A percentile compares a stretch with the other conserved stretches of the same genome.
These are phyloP conservation scores for Kockovaella imperatae DNA, from an alignment of 768 basidiomycete species.

Conservation along the genomic window DNA sequence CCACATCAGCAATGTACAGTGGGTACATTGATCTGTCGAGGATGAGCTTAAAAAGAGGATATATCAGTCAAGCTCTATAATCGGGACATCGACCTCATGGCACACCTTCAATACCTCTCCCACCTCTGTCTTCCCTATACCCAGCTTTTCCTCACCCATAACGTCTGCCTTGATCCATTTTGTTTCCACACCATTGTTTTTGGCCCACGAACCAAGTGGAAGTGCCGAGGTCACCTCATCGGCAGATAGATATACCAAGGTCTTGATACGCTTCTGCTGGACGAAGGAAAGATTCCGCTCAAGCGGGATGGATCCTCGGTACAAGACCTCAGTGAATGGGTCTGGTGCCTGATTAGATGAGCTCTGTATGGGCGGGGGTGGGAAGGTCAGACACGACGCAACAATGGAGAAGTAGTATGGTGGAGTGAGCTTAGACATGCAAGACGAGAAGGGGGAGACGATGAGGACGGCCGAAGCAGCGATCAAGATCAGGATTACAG, in stretches of 20 bases:
- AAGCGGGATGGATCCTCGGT: constrained; percentile 28
- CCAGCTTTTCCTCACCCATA: constrained; percentile 32
- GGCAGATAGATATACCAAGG: constrained; percentile 20
- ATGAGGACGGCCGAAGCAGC: too few species aligned
- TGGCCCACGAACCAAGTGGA: constrained; percentile 14
- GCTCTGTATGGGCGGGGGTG: background rate
- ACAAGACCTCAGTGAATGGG: constrained; percentile 17
- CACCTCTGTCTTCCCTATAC: constrained; percentile 32
- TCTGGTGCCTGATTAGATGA: too few species aligned
- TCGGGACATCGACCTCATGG: background rate
- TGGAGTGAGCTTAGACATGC: constrained; percentile 23
- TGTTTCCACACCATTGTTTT: constrained; percentile 16
- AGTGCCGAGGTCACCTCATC: constrained; percentile 22
- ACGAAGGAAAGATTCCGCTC: constrained; percentile 29
- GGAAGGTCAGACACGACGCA: constrained; percentile 7
- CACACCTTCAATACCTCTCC: constrained; percentile 31
- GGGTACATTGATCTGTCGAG: constrained; percentile 27
- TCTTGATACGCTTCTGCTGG: constrained; percentile 15
- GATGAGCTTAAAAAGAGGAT: constrained; percentile 14
- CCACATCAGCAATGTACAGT: constrained; percentile 33
- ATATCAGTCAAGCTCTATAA: background rate
- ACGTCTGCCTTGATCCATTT: constrained; percentile 34
- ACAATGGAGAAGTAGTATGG: constrained; percentile 35
- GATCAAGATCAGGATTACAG: too few species aligned
- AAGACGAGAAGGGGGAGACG: background rate